Conservation (phyloP, 2,329 filamentous ascomycete species). For the Cucurbitaria berberidis region DNA sequence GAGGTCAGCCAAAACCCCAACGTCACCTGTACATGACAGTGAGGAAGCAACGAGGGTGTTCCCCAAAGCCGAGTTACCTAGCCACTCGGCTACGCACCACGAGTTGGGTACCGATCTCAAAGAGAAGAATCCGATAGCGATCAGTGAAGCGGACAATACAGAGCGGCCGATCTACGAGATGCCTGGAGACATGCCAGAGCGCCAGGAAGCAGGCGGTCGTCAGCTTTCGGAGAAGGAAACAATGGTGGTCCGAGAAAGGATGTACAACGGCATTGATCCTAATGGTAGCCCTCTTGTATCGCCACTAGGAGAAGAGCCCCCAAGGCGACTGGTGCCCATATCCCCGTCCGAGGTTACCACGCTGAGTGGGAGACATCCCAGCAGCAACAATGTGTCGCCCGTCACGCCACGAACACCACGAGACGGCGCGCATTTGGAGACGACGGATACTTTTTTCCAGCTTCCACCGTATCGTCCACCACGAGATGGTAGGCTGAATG, state of each 20-base stretch:
- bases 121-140: slow-evolving; percentile 21
- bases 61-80: slow-evolving; percentile 55
- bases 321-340: slow-evolving; percentile 30
- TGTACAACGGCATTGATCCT: slow-evolving; percentile 55
- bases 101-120: slow-evolving; percentile 23
- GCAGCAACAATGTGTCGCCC: slow-evolving; percentile 30
- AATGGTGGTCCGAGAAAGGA: slow-evolving; percentile 52
- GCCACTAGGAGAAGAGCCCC: slow-evolving; percentile 26
- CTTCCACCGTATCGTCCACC: slow-evolving; percentile 30
- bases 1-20: slow-evolving; percentile 30
- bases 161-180: slow-evolving; percentile 55
- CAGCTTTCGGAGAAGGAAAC: slow-evolving; percentile 57
- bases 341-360: slow-evolving; percentile 37
- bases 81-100: slow-evolving; percentile 30
- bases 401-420: slow-evolving; percentile 40
- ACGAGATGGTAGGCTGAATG: slow-evolving; percentile 28
- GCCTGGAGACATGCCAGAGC: slow-evolving; percentile 62
- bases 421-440: slow-evolving; percentile 42
- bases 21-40: slow-evolving; percentile 27
- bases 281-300: slow-evolving; percentile 23
- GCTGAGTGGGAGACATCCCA: slow-evolving; percentile 32
- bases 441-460: slow-evolving; percentile 40
- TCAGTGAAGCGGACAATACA: slow-evolving; percentile 45
- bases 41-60: slow-evolving; percentile 44
- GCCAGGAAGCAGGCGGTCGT: slow-evolving; percentile 57